Percentiles rank a stretch among this genome's conserved stretches.
phyloP scores from a whole-genome alignment of 371 early-diverging fungal species.

The Caulochytrium protostelioides region DNA sequence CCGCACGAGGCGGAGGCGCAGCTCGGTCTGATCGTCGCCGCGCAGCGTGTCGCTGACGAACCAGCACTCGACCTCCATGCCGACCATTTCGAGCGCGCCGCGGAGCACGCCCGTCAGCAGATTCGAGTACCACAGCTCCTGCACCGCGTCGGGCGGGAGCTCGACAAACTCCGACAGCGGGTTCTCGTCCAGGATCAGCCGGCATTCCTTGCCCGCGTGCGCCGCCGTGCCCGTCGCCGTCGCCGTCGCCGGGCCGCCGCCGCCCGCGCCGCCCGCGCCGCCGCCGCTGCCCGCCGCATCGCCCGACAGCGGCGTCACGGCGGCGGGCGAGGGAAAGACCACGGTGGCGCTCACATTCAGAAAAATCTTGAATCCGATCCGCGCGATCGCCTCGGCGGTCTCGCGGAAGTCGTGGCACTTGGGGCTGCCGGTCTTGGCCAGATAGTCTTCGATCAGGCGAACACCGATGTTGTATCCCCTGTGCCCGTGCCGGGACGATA shows the following conservation, averaged over 20 bases:
- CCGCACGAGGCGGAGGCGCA: slow-evolving; percentile 63
- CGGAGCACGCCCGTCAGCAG: slow-evolving; percentile 80
- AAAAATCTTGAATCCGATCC: slow-evolving; percentile 88
- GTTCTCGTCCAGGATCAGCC: slow-evolving; percentile 76
- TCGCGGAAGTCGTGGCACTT: slow-evolving; percentile 75
- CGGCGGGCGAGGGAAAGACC: too few species aligned
- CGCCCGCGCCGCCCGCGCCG: too few species aligned
- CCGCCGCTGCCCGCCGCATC: too few species aligned
- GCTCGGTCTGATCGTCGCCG: slow-evolving; percentile 77
- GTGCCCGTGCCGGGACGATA: too few species aligned
- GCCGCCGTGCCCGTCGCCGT: too few species aligned
- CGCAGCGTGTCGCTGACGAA: slow-evolving; percentile 67
- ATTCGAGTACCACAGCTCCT: slow-evolving; percentile 86
- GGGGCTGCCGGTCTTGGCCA: slow-evolving; percentile 57
- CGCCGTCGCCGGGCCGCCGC: too few species aligned
- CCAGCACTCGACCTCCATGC: slow-evolving; percentile 60
- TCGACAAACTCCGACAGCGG: slow-evolving; percentile 70
- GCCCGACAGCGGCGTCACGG: too few species aligned
- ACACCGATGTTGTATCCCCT: slow-evolving; percentile 95
- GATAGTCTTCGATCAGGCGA: slow-evolving; percentile 84
- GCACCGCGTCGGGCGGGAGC: slow-evolving; percentile 45
- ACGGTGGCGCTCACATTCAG: slow-evolving; percentile 66
- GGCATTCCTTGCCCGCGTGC: slow-evolving; percentile 76
- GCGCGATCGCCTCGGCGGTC: slow-evolving; percentile 70
- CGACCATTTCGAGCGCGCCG: slow-evolving; percentile 86